Evolutionary conservation across 805 yeast genomes (phyloP), one percentile per base, ranked within the genome.

Genomic region (Spathaspora girioi): DNA sequence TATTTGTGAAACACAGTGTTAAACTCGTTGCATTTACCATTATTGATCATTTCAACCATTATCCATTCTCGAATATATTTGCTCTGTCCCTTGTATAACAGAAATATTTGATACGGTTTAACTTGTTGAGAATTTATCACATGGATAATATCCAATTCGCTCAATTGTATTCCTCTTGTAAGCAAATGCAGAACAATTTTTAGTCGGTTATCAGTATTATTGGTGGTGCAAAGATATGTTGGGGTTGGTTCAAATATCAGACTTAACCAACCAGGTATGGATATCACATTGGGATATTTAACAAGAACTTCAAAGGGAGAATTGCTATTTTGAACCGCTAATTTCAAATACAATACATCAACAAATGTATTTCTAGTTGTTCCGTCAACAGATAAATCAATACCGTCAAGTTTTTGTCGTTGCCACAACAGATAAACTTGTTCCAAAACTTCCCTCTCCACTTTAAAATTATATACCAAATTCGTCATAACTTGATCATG

Each of bases 401-500:
- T 4, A 7, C 3, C 40, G 3, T 8, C 40, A 14, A 10, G 5
- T 14, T 15, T n/a, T 35, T 35, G 17, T 9, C 40, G 4, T 29
- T 29, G 32, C 15, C 40, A 35, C 17, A 35, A 12, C 17, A 14
- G 40, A 12, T n/a, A 35, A 6, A 42, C 20, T 23, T 42, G 31
- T 11, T 42, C 11, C 14, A 23, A 9, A 4, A 12, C 11, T 11
- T 15, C 11, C 12, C 17, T 20, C 10, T 42, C 27, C 8, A 23
- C 15, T 12, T 42, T 42, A 26, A 42, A 42, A 23, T 23, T 2
- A 45, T 45, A 17, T 20, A 8, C 27, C 17, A 45, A 10, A 31
- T 17, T 18, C 3, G 19, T 15, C 8, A 57, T 44, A 3, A 67
- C 52, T 14, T 64, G 54, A 18, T 48, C 29, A 18, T 50, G 54